Percentiles rank a stretch among this genome's conserved stretches.
Conservation (phyloP, 2,329 filamentous ascomycete species). For the Calonectria honghensis region DNA sequence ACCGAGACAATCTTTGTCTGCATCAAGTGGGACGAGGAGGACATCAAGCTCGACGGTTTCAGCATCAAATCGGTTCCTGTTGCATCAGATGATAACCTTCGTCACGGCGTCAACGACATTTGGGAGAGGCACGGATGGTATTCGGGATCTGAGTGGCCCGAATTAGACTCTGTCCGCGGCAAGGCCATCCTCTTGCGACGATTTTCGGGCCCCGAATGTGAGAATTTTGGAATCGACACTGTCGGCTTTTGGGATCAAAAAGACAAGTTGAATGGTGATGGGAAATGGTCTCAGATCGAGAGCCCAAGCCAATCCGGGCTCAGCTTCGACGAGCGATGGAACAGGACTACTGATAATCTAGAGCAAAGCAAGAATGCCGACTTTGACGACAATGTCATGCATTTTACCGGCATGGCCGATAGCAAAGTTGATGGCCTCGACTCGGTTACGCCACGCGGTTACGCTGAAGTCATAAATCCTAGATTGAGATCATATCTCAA, state of each 20-base stretch:
- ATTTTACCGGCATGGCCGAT: not conserved
- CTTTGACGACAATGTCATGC: not conserved
- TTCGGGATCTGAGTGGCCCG: not conserved
- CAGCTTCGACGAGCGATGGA: not conserved
- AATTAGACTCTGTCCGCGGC: not conserved
- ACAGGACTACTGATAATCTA: not conserved
- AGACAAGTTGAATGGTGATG: not conserved
- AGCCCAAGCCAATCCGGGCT: not conserved
- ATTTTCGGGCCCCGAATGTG: not conserved
- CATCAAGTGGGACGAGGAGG: slow-evolving; percentile 5
- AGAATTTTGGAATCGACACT: not conserved
- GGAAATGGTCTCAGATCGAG: not conserved
- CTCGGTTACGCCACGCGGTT: not conserved
- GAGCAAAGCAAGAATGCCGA: not conserved
- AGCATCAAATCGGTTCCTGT: not conserved
- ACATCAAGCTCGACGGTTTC: not conserved
- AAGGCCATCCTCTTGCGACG: slow-evolving; percentile 6
- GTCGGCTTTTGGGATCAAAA: slow-evolving; percentile 7
- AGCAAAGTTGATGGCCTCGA: not conserved
- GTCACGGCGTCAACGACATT: slow-evolving; percentile 2
- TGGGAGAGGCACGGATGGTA: slow-evolving; percentile 5
- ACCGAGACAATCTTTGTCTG: not conserved
- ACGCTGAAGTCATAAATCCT: not conserved
- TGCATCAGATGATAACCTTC: not conserved
- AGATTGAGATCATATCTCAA: not conserved